Evolutionary conservation across 2,329 filamentous ascomycete species (phyloP).

Genomic region (Chrysosphaeria jannelii): DNA sequence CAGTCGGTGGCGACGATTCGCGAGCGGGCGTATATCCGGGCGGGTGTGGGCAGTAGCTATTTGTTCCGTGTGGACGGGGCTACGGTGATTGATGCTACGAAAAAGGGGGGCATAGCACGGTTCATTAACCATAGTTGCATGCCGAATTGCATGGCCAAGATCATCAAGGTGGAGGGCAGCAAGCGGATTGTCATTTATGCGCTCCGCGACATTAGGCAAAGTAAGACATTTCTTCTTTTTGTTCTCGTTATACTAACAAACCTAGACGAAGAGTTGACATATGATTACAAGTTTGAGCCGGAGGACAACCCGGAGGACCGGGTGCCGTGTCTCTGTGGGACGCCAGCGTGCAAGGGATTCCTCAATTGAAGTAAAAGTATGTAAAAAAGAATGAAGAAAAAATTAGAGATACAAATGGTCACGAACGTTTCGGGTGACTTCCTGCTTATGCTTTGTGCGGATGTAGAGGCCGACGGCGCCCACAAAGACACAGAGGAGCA

Average conservation of each 20-base stretch:
- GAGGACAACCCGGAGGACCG: conserved; percentile 85
- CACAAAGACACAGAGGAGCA: conserved; percentile 18
- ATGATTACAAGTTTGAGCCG: conserved; percentile 99
- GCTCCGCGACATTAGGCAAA: conserved; percentile 73
- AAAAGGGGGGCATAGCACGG: conserved; percentile 88
- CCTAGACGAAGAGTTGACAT: conserved; percentile 89
- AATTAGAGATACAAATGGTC: too few species aligned
- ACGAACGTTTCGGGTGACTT: too few species aligned
- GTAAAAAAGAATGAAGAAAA: too few species aligned
- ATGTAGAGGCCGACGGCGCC: conserved; percentile 14
- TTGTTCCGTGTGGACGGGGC: conserved; percentile 95
- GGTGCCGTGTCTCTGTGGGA: conserved; percentile 91
- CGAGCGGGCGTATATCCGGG: conserved; percentile 75
- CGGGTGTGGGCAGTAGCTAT: conserved; percentile 90
- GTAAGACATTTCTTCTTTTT: conserved; percentile 25
- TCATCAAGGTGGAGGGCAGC: conserved; percentile 93
- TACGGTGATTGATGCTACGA: conserved; percentile 91
- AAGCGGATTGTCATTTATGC: conserved; percentile 99
- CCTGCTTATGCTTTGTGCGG: too few species aligned
- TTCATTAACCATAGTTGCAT: conserved; percentile 99
- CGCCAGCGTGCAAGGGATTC: conserved; percentile 90
- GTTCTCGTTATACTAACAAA: conserved; percentile 4
- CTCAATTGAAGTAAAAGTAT: conserved; percentile 41
- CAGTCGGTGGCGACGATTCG: conserved; percentile 94
- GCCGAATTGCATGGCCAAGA: conserved; percentile 96